Evolutionary conservation across 2,329 filamentous ascomycete species (phyloP).

Genomic region (Aphanoascus verrucosus): DNA sequence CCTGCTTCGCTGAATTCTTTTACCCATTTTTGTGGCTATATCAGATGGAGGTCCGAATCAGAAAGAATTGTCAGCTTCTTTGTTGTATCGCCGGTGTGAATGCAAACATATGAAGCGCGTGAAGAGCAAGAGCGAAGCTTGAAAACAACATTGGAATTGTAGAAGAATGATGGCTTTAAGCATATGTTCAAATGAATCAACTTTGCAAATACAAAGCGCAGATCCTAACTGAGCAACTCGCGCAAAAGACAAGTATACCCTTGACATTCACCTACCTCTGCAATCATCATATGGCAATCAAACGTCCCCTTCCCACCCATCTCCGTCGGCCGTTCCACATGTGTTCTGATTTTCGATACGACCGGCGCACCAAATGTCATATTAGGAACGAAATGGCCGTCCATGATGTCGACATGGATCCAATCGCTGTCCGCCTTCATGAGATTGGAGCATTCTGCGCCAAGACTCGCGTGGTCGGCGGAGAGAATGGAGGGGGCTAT

Average conservation of each 20-base stretch:
- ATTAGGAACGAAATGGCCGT: constrained; percentile 97
- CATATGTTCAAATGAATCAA: no score
- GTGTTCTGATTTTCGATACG: constrained; percentile 80
- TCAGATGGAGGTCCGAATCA: not conserved
- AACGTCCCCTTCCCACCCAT: constrained; percentile 78
- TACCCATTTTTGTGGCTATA: constrained; percentile 92
- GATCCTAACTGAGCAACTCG: no score
- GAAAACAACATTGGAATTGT: no score
- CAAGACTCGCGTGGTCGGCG: constrained; percentile 85
- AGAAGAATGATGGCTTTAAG: no score
- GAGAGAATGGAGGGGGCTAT: constrained; percentile 97
- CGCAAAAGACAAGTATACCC: no score
- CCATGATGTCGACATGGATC: constrained; percentile 96
- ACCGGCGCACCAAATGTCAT: constrained; percentile 94
- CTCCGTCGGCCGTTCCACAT: constrained; percentile 64
- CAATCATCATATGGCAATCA: constrained; percentile 99
- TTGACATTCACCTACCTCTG: constrained; percentile 54
- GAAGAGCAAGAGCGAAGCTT: no score
- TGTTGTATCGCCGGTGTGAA: constrained; percentile 3
- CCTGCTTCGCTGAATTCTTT: constrained; percentile 87
- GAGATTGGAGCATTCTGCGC: constrained; percentile 73
- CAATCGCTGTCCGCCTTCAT: constrained; percentile 83
- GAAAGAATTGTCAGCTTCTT: not conserved
- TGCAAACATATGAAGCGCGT: not conserved
- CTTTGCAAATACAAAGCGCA: no score